Evolutionary conservation across 1,284 basidiomycete genomes (phyloP), one percentile per base, ranked within the genome.

Genomic region (Irpex lacteus): DNA sequence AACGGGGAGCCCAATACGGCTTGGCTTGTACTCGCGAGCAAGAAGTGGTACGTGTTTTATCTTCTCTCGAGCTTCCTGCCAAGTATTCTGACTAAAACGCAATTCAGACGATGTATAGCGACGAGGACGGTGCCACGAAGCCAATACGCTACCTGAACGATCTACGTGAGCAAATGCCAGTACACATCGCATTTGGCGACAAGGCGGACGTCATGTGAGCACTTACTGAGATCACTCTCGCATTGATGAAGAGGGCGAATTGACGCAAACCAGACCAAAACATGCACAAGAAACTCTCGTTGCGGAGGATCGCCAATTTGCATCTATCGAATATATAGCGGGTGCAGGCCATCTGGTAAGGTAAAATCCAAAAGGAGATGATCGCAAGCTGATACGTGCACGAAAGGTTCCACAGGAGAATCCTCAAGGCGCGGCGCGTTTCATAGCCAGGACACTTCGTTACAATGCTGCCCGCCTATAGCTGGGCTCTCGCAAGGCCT

Each of bases 61-160:
- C 26, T 37, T 37, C 3, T 53, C 8, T 57, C 8, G 7, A 15
- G 9, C 21, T 34, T 6, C 4, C 37, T 21, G 32, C 26, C 26
- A 26, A 26, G 26, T 26, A 56, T 8, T 5, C 49, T 62, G 5
- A 60, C 38, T 44, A 18, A 19, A 4, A n/a, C 40, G 15, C 36
- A 13, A 13, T 21, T 21, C 49, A 65, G 64, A 63, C 64, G n/a
- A 65, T 65, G 64, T 65, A 65, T 40, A 49, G 61, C 38, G 64
- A 65, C 50, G n/a, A 52, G 2, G 58, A 63, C 7, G 64, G 64
- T 5, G 64, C 61, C 8, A 60, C 38, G 5, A 65, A 63, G 38
- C 64, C 64, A 1, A 49, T 65, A 7, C 18, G 26, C 21, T 36
- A 63, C 40, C 64, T 65, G 9, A 38, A 49, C 15, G 6, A 11